These are phyloP conservation scores for Plasmodium sp. DNA, from an alignment of 169 alveolate genomes.

Conservation along the genomic window DNA sequence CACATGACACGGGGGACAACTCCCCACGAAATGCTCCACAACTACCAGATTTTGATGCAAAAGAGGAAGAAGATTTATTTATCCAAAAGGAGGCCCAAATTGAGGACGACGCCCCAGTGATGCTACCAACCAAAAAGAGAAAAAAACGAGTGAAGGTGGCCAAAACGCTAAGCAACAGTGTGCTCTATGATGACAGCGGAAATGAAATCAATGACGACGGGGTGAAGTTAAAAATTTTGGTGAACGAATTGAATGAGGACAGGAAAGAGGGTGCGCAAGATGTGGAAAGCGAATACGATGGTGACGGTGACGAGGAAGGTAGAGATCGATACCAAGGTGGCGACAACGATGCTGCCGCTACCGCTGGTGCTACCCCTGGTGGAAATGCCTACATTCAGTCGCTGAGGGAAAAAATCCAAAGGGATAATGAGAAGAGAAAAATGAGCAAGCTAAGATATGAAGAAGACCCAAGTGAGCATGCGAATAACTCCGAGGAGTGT, in stretches of 20 bases:
- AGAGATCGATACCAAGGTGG: neutral
- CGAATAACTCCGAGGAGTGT: neutral
- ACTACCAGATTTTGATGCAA: neutral
- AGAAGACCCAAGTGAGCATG: neutral
- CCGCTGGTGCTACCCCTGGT: neutral
- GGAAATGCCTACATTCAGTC: conserved; percentile 29
- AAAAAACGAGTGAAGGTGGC: conserved; percentile 46
- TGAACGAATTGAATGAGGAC: conserved; percentile 39
- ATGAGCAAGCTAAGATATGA: conserved; percentile 20
- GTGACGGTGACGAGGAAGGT: neutral
- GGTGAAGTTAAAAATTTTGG: conserved; percentile 40
- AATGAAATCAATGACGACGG: conserved; percentile 66
- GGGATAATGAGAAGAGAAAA: conserved; percentile 31
- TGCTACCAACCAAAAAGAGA: conserved; percentile 56
- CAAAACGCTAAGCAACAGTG: conserved; percentile 46
- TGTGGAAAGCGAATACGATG: neutral
- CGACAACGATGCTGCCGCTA: neutral
- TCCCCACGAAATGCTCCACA: neutral
- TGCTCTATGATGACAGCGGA: conserved; percentile 54
- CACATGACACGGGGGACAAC: neutral
- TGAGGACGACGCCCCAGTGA: conserved; percentile 17
- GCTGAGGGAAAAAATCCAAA: conserved; percentile 38
- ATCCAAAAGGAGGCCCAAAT: conserved; percentile 17
- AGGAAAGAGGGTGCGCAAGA: neutral
- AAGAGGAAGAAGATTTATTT: conserved; percentile 43